Evolutionary conservation across 2,329 filamentous ascomycete species (phyloP), one percentile per base, ranked within the genome.

Genomic region (Gaeumannomyces tritici): DNA sequence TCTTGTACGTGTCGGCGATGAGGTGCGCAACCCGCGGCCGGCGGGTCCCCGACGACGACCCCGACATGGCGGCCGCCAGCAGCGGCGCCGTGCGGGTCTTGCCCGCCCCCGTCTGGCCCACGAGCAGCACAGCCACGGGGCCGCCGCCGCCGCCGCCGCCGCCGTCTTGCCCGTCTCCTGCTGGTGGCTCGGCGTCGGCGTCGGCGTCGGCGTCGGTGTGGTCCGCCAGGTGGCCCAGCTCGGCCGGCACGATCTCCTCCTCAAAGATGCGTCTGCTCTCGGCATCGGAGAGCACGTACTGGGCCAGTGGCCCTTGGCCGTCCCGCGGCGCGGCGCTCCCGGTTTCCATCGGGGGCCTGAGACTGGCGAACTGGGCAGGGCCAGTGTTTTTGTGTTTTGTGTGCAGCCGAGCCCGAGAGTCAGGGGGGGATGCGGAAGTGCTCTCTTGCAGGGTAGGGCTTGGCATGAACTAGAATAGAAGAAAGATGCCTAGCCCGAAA

Each of bases 1-100:
- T 73, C 67, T 81, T 81, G 74, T 79, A 80, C 27, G 76, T 76
- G 72, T 80, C 78, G 62, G 78, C 77, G 62, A 80, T 76, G 65
- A 81, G 73, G 70, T 81, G 78, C 24, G 72, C 73, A n/a, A n/a
- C 31, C 31, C 31, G 29, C 29, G 29, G 29, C 29, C 29, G 29
- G 5, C 5, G 31, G 8, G 8, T 7, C 31, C 7, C 21, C 70
- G 63, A 26, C 47, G 5, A 7, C 61, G 55, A 61, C 58, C 11
- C 12, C 24, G 56, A 33, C 29, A 80, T 67, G 57, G 75, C 73
- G 4, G 64, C 59, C 24, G 72, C 69, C 60, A 80, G 69, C 42
- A 69, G 66, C 2, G 76, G 77, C 13, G 77, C 75, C 1, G 77
- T 72, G 62, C 74, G 73, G 21, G 78, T 80, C 64, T 81, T 81